Evolutionary conservation across 1,284 basidiomycete genomes (phyloP).

Genomic region (Austroboletus olivaceoglutinosus): DNA sequence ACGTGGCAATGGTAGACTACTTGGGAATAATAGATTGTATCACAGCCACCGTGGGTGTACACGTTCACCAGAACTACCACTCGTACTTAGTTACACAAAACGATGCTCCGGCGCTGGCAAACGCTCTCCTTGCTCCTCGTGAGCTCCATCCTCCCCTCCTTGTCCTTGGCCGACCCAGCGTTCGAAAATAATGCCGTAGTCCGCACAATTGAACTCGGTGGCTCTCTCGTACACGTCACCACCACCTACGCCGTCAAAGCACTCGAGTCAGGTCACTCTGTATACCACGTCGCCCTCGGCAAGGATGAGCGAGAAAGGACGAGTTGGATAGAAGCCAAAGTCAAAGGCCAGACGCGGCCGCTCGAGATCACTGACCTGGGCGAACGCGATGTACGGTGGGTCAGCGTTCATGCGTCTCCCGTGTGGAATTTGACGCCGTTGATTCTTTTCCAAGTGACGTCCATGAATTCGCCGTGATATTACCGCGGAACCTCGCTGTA

Average conservation of each 20-base stretch:
- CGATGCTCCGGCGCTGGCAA: constrained; percentile 45
- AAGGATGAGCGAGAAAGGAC: constrained; percentile 63
- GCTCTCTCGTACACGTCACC: constrained; percentile 79
- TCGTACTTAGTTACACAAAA: constrained; percentile 17
- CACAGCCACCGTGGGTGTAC: constrained; percentile 12
- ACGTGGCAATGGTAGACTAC: constrained; percentile 78
- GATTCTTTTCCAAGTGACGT: constrained; percentile 31
- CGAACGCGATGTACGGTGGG: constrained; percentile 52
- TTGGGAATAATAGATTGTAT: constrained; percentile 1
- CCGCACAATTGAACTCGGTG: constrained; percentile 84
- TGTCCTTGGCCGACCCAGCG: constrained; percentile 42
- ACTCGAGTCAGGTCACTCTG: constrained; percentile 55
- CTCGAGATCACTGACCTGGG: constrained; percentile 55
- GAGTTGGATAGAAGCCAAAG: constrained; percentile 76
- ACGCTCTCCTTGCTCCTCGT: constrained; percentile 39
- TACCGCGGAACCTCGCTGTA: constrained; percentile 47
- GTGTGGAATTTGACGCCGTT: constrained; percentile 7
- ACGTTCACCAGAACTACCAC: constrained; percentile 9
- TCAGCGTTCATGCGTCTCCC: constrained; percentile 1
- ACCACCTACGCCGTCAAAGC: constrained; percentile 86
- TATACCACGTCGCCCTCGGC: constrained; percentile 72
- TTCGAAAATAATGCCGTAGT: constrained; percentile 88
- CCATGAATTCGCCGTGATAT: constrained; percentile 45
- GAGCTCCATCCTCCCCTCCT: constrained; percentile 29
- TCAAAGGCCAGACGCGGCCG: constrained; percentile 66